Evolutionary conservation across 805 yeast species (phyloP), one percentile per base, ranked within the genome.

Genomic region (Gaillardinia entomophila): DNA sequence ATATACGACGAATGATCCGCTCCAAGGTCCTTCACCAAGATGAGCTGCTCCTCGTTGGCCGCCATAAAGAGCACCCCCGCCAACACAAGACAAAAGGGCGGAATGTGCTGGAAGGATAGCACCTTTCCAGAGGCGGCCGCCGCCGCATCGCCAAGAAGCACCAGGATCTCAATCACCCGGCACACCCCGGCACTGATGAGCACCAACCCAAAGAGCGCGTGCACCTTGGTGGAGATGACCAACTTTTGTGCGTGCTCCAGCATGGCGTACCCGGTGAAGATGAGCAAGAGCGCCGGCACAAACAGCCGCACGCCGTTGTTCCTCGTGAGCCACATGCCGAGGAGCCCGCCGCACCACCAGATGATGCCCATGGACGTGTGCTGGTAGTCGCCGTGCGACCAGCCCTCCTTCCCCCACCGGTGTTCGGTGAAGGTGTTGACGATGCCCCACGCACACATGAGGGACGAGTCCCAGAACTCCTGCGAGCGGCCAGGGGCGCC

Each of bases 381-480:
- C 62, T 89, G 96, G 55, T 82, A 86, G 56, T 88, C 97, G 7
- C 95, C 92, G 66, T 84, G 94, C 27, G 75, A 71, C 97, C 97
- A 90, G 6, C 67, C 76, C 52, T 88, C 92, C 20, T 56, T 51
- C 24, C 95, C 95, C 97, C 97, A 90, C 40, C 97, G 65, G 57
- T 90, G 97, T 58, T 90, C 97, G 2, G 97, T 90, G 58, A 90
- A 90, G 1, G 97, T 88, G 55, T 90, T 90, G 37, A 90, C 82
- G 22, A 88, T 77, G 5, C 97, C 97, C 95, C 96, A 90, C 8
- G 70, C 55, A 33, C 86, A 80, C 77, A 90, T 87, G 25, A 87
- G 72, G 26, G 71, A 43, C 24, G 89, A 79, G 57, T 90, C 97
- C 53, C 76, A 85, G 48, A 81, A 81, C 51, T 90, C 97, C 53